These are phyloP conservation scores for Ogataea glucozyma DNA, from an alignment of 805 yeast species.

Conservation along the genomic window DNA sequence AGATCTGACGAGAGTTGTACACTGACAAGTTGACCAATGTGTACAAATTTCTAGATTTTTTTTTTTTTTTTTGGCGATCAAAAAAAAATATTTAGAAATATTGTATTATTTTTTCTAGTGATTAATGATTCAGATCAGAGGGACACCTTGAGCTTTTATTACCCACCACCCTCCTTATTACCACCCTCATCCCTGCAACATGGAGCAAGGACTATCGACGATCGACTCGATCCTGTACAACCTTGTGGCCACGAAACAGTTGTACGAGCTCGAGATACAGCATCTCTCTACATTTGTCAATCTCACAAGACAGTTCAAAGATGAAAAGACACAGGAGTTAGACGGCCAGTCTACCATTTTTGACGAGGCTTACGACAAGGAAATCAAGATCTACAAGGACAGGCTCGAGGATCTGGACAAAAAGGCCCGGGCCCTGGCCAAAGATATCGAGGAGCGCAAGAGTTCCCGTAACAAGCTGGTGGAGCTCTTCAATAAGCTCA, in stretches of 20 bases:
- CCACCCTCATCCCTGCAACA: slow-evolving; percentile 3
- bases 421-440: slow-evolving; percentile 23
- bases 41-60: too few species aligned
- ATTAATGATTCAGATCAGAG: too few species aligned
- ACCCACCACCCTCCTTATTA: neutral
- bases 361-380: slow-evolving; percentile 23
- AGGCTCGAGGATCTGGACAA: slow-evolving; percentile 15
- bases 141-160: too few species aligned
- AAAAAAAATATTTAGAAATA: neutral
- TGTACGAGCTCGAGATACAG: slow-evolving; percentile 29
- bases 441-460: slow-evolving; percentile 41
- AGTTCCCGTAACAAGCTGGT: slow-evolving; percentile 30
- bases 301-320: slow-evolving; percentile 18
- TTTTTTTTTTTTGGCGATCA: too few species aligned
- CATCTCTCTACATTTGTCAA: slow-evolving; percentile 22
- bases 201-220: slow-evolving; percentile 28
- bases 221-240: slow-evolving; percentile 31
- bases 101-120: neutral
- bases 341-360: slow-evolving; percentile 20
- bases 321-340: slow-evolving; percentile 22
- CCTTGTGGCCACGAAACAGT: slow-evolving; percentile 27
- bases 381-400: slow-evolving; percentile 16
- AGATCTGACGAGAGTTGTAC: too few species aligned
- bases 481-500: slow-evolving; percentile 28
- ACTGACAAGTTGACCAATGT: too few species aligned